Evolutionary conservation across 192 early-diverging fungal genomes (phyloP), one percentile per base, ranked within the genome.

Genomic region (Spizellomyces sp.): DNA sequence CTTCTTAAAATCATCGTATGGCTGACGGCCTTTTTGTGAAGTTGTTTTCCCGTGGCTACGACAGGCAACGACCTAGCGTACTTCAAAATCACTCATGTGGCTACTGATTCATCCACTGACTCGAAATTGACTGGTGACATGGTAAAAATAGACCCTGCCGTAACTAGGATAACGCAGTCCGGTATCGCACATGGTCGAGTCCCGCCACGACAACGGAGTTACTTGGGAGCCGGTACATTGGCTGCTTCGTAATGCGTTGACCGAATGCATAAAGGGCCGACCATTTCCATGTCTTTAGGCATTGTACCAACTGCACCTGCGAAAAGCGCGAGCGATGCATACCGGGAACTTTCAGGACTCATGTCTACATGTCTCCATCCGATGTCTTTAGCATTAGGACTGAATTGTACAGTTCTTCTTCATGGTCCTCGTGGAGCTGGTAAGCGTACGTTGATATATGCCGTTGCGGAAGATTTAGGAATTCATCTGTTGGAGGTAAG

Each of bases 351-450:
- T 58, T 67, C 70, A 66, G n/a, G 58, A 76, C 48, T 14, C 67
- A 48, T 69, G 67, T 69, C 71, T 69, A 64, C 46, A 73, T 77
- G 70, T 81, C 81, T 96, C 12, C 90, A 94, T 70, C 92, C 95
- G 10, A 74, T 90, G 22, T 87, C 92, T 0, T 71, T 84, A 14
- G 75, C 85, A n/a, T 82, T 91, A 42, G 84, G 84, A 9, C 79
- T 96, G 19, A 81, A 83, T 14, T 92, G 92, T 66, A 89, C 87
- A 1, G 84, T 89, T 0, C 71, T 96, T 44, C 63, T 98, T 19
- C 88, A 91, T 66, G 95, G 94, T 10, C 87, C 91, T 21, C 80
- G 86, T 1, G 96, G 96, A 6, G 89, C 87, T 15, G 96, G 96
- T 10, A 98, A 98, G 69, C 83, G 86, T 45, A 87, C 88, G 0